A percentile compares a stretch with the other conserved stretches of the same genome.
Conservation (phyloP, 495 filamentous ascomycete genomes). For the Penicillium longicatenatum region DNA sequence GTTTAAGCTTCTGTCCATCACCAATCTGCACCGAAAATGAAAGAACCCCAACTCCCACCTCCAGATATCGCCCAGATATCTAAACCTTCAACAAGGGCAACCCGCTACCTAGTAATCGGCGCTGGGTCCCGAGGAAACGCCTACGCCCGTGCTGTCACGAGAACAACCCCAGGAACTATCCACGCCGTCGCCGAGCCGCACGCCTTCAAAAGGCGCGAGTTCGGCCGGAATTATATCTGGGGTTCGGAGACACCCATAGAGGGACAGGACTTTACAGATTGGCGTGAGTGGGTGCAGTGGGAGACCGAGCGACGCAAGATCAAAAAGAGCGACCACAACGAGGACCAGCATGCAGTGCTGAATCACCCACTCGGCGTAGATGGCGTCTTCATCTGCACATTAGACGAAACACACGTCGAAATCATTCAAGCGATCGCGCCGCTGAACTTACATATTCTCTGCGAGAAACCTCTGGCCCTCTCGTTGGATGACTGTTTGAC, state of each 20-base stretch:
- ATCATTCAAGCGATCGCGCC: constrained; percentile 70
- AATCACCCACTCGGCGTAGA: constrained; percentile 54
- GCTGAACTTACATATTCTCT: constrained; percentile 79
- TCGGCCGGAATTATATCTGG: constrained; percentile 73
- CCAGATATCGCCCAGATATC: constrained; percentile 2
- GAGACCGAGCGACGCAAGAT: constrained; percentile 55
- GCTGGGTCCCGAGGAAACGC: constrained; percentile 81
- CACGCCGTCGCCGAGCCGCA: constrained; percentile 83
- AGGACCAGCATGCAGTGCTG: no score
- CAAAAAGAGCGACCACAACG: background rate
- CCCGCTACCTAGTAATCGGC: constrained; percentile 76
- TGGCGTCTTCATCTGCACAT: constrained; percentile 82
- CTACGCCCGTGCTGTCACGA: constrained; percentile 68
- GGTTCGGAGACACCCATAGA: constrained; percentile 39
- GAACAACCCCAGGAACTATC: constrained; percentile 62
- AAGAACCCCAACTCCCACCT: constrained; percentile 24
- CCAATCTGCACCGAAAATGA: constrained; percentile 22
- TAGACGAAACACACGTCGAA: constrained; percentile 84
- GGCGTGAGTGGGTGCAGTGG: constrained; percentile 71
- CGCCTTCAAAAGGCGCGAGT: constrained; percentile 67
- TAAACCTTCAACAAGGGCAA: constrained; percentile 10
- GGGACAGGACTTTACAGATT: constrained; percentile 67
- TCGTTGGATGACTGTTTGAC: constrained; percentile 71
- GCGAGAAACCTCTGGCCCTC: constrained; percentile 91
- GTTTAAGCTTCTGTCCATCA: background rate